phyloP scores from a whole-genome alignment of 352 stramenopile genomes.

The Phytophthora pinifolia region DNA sequence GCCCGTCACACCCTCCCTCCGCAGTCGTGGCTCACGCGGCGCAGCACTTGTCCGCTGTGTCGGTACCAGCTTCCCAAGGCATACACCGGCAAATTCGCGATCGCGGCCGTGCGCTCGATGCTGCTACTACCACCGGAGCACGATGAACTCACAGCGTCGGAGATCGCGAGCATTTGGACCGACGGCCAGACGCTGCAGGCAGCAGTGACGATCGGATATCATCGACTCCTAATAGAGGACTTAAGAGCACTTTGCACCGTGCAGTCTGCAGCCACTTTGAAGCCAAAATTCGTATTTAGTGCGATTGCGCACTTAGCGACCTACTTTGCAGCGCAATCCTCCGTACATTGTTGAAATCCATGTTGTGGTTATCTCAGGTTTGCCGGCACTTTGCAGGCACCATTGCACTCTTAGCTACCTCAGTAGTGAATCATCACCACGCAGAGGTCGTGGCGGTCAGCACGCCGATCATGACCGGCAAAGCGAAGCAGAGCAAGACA shows the following conservation, averaged over 20 bases:
- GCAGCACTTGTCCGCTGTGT: constrained; percentile 92
- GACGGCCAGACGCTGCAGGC: constrained; percentile 40
- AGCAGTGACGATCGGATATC: constrained; percentile 56
- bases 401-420: too few species aligned
- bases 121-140: constrained; percentile 52
- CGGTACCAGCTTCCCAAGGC: constrained; percentile 86
- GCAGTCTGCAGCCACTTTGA: too few species aligned
- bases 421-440: too few species aligned
- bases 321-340: constrained; percentile 1
- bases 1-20: too few species aligned
- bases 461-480: too few species aligned
- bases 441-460: too few species aligned
- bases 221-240: background rate
- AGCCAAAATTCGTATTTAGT: background rate
- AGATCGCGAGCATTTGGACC: constrained; percentile 36
- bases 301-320: too few species aligned
- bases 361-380: background rate
- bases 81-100: constrained; percentile 64
- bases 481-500: too few species aligned
- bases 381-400: background rate
- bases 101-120: constrained; percentile 60
- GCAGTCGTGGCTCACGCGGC: constrained; percentile 87
- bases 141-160: constrained; percentile 32
- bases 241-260: too few species aligned
- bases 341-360: background rate